Evolutionary conservation across 208 protist genomes (phyloP).

Genomic region (Acanthamoeba healyi): DNA sequence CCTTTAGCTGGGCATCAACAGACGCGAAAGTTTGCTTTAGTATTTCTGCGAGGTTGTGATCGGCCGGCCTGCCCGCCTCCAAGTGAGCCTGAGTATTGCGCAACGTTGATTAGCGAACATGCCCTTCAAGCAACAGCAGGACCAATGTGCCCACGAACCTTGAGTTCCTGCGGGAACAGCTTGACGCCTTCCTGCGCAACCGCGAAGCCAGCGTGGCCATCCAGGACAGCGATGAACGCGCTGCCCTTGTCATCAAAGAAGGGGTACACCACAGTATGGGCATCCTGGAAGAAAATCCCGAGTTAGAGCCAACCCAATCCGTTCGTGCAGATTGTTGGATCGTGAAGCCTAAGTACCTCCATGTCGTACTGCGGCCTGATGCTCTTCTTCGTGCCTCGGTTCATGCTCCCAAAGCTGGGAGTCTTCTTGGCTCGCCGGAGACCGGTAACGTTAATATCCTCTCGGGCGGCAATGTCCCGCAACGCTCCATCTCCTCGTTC

Average conservation of each 20-base stretch:
- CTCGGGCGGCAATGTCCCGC: background rate
- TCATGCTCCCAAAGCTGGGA: background rate
- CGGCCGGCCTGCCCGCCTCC: background rate
- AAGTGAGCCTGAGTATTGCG: background rate
- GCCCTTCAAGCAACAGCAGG: background rate
- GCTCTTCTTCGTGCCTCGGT: constrained; percentile 8
- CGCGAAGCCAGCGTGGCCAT: constrained; percentile 32
- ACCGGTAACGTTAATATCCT: constrained; percentile 40
- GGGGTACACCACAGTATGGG: constrained; percentile 34
- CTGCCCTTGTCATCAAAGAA: constrained; percentile 18
- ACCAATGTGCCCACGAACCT: background rate
- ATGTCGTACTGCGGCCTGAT: constrained; percentile 35
- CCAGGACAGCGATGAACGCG: constrained; percentile 48
- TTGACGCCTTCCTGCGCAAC: constrained; percentile 19
- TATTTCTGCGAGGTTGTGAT: background rate
- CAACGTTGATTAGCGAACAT: background rate
- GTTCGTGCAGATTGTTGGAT: background rate
- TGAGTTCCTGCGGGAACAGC: background rate
- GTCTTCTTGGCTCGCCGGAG: constrained; percentile 67
- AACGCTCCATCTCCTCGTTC: background rate
- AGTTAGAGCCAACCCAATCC: background rate
- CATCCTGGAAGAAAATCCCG: background rate
- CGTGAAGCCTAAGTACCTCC: background rate
- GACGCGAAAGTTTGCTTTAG: constrained; percentile 17
- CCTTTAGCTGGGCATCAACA: constrained; percentile 74